Evolutionary conservation across 2,329 filamentous ascomycete species (phyloP), one percentile per base, ranked within the genome.

Genomic region (Byssochlamys sp.): DNA sequence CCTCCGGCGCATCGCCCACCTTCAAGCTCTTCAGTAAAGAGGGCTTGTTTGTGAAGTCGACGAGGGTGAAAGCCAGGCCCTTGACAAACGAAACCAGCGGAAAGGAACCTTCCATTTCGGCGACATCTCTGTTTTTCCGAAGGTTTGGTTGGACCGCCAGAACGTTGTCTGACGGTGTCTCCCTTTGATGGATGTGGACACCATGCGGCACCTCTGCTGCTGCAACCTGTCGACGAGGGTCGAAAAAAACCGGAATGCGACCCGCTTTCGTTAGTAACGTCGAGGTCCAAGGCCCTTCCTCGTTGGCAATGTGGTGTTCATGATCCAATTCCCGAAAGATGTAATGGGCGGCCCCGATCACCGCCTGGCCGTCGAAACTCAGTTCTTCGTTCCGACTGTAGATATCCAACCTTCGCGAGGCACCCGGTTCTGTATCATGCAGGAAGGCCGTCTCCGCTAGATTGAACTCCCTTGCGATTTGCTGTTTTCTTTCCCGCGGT

Each of bases 161-260:
- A 50, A 69, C 59, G 48, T 64, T 64, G 29, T 70, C 59, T 29
- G 66, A 59, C 14, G 66, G 64, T 27, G 72, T 68, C 5, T 63
- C 64, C 26, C 66, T 59, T 27, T 63, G 63, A 71, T 91, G 88
- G 57, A 84, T 66, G 64, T 83, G 86, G 61, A 86, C 78, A 60
- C 87, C 77, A 67, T 89, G 85, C 33, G 88, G 87, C 61, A 91
- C 85, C 3, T 71, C 72, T 14, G 86, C 86, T 55, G 78, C 80
- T 4, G 85, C 82, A n/a, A 77, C 67, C 39, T 68, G 68, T 25
- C 70, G 72, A 7, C 64, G 63, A 3, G 72, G 66, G 62, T 75
- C 70, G 59, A 74, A 79, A 12, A 69, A 66, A 55, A 77, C 67
- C 9, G 66, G 64, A 9, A 82, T 77, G 1, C 67, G 66, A 1